Conservation (phyloP, 169 alveolate genomes). For the Plasmodium fragile region DNA sequence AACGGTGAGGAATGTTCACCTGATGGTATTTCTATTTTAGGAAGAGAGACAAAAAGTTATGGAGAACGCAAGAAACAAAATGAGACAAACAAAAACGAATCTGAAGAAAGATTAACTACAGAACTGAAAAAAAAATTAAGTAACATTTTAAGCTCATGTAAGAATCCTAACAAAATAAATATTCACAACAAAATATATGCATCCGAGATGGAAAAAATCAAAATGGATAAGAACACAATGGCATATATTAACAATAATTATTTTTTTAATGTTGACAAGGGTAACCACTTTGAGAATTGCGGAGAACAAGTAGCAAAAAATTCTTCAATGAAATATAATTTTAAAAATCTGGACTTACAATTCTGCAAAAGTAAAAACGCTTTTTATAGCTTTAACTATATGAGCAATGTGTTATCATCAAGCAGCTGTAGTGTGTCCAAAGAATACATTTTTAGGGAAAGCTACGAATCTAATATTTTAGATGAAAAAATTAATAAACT, state of each 20-base stretch:
- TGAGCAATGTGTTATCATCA: slow-evolving; percentile 59
- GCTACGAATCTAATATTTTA: slow-evolving; percentile 47
- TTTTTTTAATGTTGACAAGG: slow-evolving; percentile 56
- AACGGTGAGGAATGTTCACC: background rate
- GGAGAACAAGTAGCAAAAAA: slow-evolving; percentile 15
- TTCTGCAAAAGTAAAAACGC: slow-evolving; percentile 45
- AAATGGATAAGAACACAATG: slow-evolving; percentile 35
- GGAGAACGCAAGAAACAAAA: slow-evolving; percentile 16
- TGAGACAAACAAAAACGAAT: background rate
- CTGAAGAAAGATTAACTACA: slow-evolving; percentile 6
- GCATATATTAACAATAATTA: slow-evolving; percentile 54
- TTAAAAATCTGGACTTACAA: slow-evolving; percentile 48
- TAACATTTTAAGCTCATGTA: slow-evolving; percentile 30
- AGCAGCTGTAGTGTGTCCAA: slow-evolving; percentile 54
- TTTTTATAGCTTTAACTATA: slow-evolving; percentile 59
- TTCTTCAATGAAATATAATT: slow-evolving; percentile 44
- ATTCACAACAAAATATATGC: slow-evolving; percentile 67
- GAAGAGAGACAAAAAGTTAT: background rate
- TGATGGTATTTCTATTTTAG: background rate
- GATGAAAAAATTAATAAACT: slow-evolving; percentile 35
- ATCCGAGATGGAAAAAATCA: slow-evolving; percentile 52
- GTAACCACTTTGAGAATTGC: slow-evolving; percentile 21
- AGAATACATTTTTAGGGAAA: slow-evolving; percentile 26
- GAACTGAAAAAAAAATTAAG: slow-evolving; percentile 47
- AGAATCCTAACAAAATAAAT: slow-evolving; percentile 55